Conservation (phyloP, 2,329 filamentous ascomycete genomes). For the Fusarium domesticum region DNA sequence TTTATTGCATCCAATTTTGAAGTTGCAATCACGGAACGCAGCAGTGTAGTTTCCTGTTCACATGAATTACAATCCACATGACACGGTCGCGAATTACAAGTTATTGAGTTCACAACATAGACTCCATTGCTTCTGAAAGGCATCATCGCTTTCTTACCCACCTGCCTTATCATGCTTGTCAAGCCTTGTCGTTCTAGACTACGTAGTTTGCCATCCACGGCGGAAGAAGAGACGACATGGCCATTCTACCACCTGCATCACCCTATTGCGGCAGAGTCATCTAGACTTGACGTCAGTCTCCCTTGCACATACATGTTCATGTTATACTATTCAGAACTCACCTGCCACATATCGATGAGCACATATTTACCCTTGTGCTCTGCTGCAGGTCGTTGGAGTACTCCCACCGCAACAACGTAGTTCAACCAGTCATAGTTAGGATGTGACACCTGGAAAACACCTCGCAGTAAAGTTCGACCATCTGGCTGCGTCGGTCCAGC, state of each 20-base stretch:
- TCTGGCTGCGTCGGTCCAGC: conserved; percentile 37
- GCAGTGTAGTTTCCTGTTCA: no score
- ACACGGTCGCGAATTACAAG: no score
- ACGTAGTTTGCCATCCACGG: conserved; percentile 1
- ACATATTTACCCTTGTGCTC: conserved; percentile 22
- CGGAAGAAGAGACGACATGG: not conserved
- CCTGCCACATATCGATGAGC: conserved; percentile 27
- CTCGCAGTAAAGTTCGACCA: conserved; percentile 23
- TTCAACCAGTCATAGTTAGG: conserved; percentile 39
- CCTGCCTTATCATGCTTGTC: no score
- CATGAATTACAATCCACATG: no score
- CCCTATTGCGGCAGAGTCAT: conserved; percentile 12
- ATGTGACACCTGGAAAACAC: conserved; percentile 36
- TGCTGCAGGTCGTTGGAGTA: conserved; percentile 11
- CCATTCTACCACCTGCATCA: not conserved
- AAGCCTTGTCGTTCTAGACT: no score
- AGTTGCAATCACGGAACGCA: no score
- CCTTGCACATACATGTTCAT: not conserved
- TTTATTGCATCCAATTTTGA: no score
- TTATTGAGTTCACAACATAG: no score
- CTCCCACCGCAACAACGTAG: conserved; percentile 29
- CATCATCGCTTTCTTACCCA: no score
- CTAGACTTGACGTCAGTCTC: conserved; percentile 5
- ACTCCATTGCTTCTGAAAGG: no score
- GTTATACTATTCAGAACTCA: conserved; percentile 3